phyloP scores from a whole-genome alignment of 345 rosid genomes.

The Passiflora organensis region DNA sequence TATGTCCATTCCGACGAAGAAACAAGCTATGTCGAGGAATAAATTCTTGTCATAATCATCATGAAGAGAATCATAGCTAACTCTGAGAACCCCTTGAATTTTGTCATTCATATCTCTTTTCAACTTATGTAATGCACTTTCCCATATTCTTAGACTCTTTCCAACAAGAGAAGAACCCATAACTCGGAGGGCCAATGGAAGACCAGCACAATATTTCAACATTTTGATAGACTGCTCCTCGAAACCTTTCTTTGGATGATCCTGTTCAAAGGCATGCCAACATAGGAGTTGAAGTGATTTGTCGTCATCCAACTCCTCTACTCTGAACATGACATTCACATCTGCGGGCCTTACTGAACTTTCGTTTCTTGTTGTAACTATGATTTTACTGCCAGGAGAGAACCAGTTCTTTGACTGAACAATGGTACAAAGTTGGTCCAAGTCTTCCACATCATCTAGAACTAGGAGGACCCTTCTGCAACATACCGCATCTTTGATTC shows the following conservation, averaged over 20 bases:
- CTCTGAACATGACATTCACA: background rate
- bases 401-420: background rate
- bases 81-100: background rate
- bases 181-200: background rate
- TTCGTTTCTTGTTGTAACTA: background rate
- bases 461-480: background rate
- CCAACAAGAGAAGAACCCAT: background rate
- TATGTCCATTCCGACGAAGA: background rate
- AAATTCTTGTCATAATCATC: background rate
- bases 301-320: background rate
- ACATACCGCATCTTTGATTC: background rate
- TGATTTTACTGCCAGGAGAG: background rate
- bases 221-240: background rate
- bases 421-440: background rate
- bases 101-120: background rate
- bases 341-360: background rate
- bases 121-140: background rate
- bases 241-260: background rate
- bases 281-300: background rate
- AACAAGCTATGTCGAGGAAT: background rate
- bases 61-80: background rate
- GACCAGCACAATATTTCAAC: background rate
- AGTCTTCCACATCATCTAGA: background rate
- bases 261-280: background rate
- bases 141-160: background rate